Evolutionary conservation across 2,329 filamentous ascomycete genomes (phyloP).

Genomic region (Pestalotiopsis sp.): DNA sequence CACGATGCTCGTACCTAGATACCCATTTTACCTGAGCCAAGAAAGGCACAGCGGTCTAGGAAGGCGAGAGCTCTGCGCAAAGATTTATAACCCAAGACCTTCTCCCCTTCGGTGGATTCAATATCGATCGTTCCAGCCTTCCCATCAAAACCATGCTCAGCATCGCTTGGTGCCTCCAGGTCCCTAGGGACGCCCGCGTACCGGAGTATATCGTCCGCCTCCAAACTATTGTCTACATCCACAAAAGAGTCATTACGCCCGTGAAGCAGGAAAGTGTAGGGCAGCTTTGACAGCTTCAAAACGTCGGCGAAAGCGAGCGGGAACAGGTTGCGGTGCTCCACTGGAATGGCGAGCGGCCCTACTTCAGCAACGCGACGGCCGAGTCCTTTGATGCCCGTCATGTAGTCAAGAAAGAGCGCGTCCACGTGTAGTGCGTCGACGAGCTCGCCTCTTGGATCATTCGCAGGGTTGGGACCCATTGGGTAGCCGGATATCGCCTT

Average conservation of each 20-base stretch:
- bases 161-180: background rate
- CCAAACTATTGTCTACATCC: conserved; percentile 8
- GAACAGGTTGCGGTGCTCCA: background rate
- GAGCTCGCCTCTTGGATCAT: conserved; percentile 2
- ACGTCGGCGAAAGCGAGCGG: conserved; percentile 2
- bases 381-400: conserved; percentile 14
- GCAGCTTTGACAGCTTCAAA: background rate
- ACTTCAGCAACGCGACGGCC: background rate
- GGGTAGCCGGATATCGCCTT: conserved; percentile 13
- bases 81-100: background rate
- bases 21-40: background rate
- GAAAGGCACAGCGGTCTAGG: background rate
- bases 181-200: background rate
- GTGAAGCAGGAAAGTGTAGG: conserved; percentile 10
- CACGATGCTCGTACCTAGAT: background rate
- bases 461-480: background rate
- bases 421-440: conserved; percentile 14
- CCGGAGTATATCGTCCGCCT: background rate
- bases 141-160: conserved; percentile 6
- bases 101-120: conserved; percentile 9
- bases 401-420: conserved; percentile 17
- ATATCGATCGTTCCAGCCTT: background rate
- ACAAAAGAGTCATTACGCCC: conserved; percentile 14
- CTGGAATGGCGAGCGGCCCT: background rate
- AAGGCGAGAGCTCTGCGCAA: background rate